phyloP scores from a whole-genome alignment of 1,284 basidiomycete genomes.

The Irpex sp. region DNA sequence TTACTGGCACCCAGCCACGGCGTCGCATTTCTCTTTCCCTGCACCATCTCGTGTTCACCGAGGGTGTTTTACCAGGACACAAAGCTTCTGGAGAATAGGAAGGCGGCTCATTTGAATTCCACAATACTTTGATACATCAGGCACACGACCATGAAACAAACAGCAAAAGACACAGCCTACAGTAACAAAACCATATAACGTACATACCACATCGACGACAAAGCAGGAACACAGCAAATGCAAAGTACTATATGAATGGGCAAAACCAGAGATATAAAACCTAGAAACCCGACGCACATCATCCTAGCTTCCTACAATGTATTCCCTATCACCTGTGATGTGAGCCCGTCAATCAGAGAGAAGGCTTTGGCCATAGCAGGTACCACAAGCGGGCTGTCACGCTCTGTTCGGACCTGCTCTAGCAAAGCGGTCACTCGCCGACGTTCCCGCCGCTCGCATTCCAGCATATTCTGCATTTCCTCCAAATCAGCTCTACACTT shows the following conservation, averaged over 20 bases:
- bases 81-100: no score
- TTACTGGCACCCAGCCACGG: no score
- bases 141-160: no score
- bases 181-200: no score
- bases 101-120: no score
- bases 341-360: not conserved
- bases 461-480: not conserved
- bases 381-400: not conserved
- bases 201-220: no score
- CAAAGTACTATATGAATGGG: not conserved
- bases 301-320: not conserved
- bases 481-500: not conserved
- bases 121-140: no score
- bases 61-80: no score
- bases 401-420: not conserved
- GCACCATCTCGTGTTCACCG: no score
- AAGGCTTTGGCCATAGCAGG: not conserved
- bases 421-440: not conserved
- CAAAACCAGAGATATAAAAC: not conserved
- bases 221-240: no score
- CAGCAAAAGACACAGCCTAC: no score
- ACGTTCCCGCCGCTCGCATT: not conserved
- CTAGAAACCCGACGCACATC: not conserved
- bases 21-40: no score
- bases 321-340: not conserved